A percentile compares a stretch with the other conserved stretches of the same genome.
phyloP scores from a whole-genome alignment of 75 land plant genomes.

The Picea sitchensis region DNA sequence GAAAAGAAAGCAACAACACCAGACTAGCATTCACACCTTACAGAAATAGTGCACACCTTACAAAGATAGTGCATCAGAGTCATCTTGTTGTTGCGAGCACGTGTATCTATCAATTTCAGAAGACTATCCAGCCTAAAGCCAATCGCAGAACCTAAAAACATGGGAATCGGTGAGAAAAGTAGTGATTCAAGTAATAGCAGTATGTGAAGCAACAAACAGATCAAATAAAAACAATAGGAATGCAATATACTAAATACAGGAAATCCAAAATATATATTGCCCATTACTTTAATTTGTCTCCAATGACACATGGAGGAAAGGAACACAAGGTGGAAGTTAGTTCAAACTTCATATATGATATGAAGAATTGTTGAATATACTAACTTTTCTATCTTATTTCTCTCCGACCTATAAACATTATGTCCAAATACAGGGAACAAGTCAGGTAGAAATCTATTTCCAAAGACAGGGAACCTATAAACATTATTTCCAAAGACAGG shows the following conservation, averaged over 20 bases:
- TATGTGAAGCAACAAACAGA: not conserved
- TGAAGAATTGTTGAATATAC: not conserved
- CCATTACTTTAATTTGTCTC: not conserved
- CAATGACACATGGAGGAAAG: not conserved
- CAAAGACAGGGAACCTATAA: not conserved
- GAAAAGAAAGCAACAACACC: not conserved
- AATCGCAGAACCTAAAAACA: slow-evolving; percentile 81
- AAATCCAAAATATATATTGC: not conserved
- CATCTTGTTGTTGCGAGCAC: slow-evolving; percentile 92
- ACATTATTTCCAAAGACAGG: not conserved
- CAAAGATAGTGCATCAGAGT: slow-evolving; percentile 98
- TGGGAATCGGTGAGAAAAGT: not conserved
- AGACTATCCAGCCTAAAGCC: slow-evolving; percentile 97
- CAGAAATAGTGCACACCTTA: slow-evolving; percentile 95
- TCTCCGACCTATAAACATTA: no score
- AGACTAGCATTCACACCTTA: slow-evolving; percentile 39
- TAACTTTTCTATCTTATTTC: no score
- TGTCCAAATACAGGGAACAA: not conserved
- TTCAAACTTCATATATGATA: not conserved
- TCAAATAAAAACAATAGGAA: not conserved
- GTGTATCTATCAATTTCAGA: slow-evolving; percentile 88
- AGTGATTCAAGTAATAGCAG: not conserved
- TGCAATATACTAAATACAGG: not conserved
- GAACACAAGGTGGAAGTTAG: not conserved
- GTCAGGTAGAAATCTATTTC: not conserved